Percentiles rank a stretch among this genome's conserved stretches.
These are phyloP conservation scores for Cladochytrium tenue DNA, from an alignment of 371 early-diverging fungal genomes.

Conservation along the genomic window DNA sequence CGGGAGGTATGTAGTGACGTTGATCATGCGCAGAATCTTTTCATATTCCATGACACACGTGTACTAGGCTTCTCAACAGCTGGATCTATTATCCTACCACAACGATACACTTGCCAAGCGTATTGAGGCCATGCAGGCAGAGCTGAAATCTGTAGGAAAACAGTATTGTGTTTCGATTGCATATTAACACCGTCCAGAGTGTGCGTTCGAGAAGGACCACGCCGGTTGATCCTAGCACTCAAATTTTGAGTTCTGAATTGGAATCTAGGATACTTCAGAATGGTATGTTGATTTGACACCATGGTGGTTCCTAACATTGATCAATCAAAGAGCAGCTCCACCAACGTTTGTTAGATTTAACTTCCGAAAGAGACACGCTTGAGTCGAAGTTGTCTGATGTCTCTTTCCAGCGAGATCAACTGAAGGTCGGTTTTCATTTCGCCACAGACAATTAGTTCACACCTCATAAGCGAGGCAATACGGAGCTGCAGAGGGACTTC, in stretches of 20 bases:
- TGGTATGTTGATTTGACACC: background rate
- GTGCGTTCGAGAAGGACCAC: background rate
- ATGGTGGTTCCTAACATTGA: background rate
- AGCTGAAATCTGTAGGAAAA: conserved; percentile 7
- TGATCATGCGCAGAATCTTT: background rate
- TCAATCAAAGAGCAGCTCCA: conserved; percentile 5
- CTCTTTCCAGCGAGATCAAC: background rate
- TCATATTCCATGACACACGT: background rate
- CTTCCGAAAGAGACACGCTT: background rate
- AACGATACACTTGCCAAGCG: conserved; percentile 20
- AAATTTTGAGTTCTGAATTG: conserved; percentile 11
- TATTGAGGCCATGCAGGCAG: conserved; percentile 14
- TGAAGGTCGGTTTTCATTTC: background rate
- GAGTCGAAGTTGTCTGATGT: background rate
- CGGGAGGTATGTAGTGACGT: conserved; percentile 1
- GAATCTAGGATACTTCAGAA: conserved; percentile 14
- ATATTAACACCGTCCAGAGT: background rate
- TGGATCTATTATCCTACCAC: conserved; percentile 14
- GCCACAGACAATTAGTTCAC: too few relatives aligned
- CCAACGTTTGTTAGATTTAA: conserved; percentile 5
- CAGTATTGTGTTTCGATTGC: background rate
- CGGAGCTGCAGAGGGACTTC: too few relatives aligned
- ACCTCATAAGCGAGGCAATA: too few relatives aligned
- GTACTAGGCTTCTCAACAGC: conserved; percentile 11
- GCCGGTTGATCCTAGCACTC: background rate